Base-by-base conservation (phyloP, 2,329 filamentous ascomycete species). In the Ceratocystis cubensis region DNA sequence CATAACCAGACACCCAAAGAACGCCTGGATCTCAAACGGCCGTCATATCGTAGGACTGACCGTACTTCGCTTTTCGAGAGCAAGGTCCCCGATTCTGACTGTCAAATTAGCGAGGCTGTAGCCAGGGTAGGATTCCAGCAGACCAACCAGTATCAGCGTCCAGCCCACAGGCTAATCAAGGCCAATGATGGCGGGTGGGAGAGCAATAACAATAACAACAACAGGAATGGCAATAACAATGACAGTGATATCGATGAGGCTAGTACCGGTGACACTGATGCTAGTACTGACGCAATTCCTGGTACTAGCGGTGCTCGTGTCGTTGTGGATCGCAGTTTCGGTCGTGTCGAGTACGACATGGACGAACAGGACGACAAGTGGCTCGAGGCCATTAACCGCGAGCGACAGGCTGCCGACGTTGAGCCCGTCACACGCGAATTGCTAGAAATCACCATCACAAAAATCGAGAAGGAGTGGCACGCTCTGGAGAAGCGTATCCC, bases 401-500 rank as follows among this genome's bases (percentile, higher is more conserved):
- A 88, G 71, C 85, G 94, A 67, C 89, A 86, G 73, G 81, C 83
- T 28, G 84, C 88, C 70, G 85, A 87, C 59, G 84, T 90, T 25
- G 90, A 95, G 71, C 81, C 86, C 1, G 94, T 99, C 72, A 95
- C 92, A 62, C 89, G 92, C 22, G 92, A 96, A 69, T 85, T 96
- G 63, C 96, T 99, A 72, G 94, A 99, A 75, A 95, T 97, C 69
- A 95, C 92, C 17, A 95, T 99, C 77, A 99, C 94, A 8, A 96
- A 96, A 75, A 96, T 99, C 68, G 94, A 99, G 75, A 96, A 96
- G 76, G 93, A 97, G 75, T 99, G 94, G 90, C 91, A 97, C 75
- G 89, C 90, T 5, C 79, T 99, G 6, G 94, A 99, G 75, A 96
- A 96, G 78, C 84, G 91, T 69, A 97, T 99, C 73, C 94, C 94